phyloP scores from a whole-genome alignment of 352 stramenopile genomes.

The Blastocystis sp. region DNA sequence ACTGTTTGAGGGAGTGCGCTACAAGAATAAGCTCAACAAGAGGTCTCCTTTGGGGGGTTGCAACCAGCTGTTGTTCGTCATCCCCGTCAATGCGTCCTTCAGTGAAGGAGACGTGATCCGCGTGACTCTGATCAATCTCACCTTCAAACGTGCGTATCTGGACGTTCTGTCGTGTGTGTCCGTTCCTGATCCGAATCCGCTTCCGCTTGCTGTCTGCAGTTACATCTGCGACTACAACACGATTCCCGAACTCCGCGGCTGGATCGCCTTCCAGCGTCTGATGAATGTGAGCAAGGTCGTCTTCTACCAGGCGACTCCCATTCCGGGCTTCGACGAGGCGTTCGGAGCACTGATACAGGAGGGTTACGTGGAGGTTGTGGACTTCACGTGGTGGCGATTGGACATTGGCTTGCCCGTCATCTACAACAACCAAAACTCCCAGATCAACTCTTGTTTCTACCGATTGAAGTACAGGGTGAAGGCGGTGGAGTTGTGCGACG shows the following conservation, averaged over 20 bases:
- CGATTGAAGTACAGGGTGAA: slow-evolving; percentile 21
- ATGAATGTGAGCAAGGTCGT: slow-evolving; percentile 19
- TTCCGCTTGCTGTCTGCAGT: not conserved
- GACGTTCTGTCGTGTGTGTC: slow-evolving; percentile 7
- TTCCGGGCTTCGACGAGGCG: not conserved
- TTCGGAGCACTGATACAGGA: not conserved
- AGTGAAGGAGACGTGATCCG: not conserved
- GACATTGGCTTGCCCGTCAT: not conserved
- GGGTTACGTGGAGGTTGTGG: slow-evolving; percentile 11
- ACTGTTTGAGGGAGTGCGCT: not conserved
- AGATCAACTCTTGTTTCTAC: slow-evolving; percentile 46
- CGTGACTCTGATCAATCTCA: not conserved
- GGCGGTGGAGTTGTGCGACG: slow-evolving; percentile 44
- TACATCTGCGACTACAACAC: slow-evolving; percentile 40
- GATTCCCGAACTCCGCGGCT: slow-evolving; percentile 23
- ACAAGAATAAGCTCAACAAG: not conserved
- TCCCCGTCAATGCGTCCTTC: not conserved
- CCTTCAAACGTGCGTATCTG: not conserved
- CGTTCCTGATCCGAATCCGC: not conserved
- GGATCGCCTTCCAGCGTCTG: not conserved
- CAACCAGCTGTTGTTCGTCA: not conserved
- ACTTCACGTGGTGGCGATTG: slow-evolving; percentile 42
- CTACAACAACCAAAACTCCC: slow-evolving; percentile 29
- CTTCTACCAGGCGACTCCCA: not conserved
- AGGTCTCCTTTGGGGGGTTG: not conserved